Percentiles rank a stretch among this genome's conserved stretches.
These are phyloP conservation scores for Suillus subaureus DNA, from an alignment of 768 basidiomycete genomes.

Conservation along the genomic window DNA sequence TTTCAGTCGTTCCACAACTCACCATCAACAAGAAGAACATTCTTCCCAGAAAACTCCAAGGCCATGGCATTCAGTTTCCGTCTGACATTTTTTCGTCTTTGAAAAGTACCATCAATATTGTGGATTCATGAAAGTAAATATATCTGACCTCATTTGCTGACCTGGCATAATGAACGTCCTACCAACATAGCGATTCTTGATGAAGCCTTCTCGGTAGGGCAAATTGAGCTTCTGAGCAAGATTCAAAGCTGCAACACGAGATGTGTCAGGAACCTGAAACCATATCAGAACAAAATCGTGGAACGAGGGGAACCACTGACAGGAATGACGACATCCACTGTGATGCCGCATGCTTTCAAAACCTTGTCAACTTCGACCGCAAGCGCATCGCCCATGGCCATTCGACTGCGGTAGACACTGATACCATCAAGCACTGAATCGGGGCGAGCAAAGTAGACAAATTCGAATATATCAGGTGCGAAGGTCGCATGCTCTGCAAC, in stretches of 20 bases:
- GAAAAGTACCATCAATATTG: slow-evolving; percentile 9
- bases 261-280: slow-evolving; percentile 88
- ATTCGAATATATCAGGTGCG: slow-evolving; percentile 98
- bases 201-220: slow-evolving; percentile 97
- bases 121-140: background rate
- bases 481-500: slow-evolving; percentile 73
- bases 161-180: slow-evolving; percentile 99
- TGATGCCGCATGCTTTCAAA: slow-evolving; percentile 63
- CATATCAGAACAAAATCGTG: background rate
- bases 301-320: slow-evolving; percentile 41
- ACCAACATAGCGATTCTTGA: slow-evolving; percentile 98
- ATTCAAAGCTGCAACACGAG: slow-evolving; percentile 93
- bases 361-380: slow-evolving; percentile 84
- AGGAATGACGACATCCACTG: slow-evolving; percentile 96
- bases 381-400: slow-evolving; percentile 98
- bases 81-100: slow-evolving; percentile 89
- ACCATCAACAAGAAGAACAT: slow-evolving; percentile 96
- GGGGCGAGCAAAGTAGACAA: slow-evolving; percentile 96
- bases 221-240: slow-evolving; percentile 86
- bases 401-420: slow-evolving; percentile 95
- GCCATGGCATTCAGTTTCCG: slow-evolving; percentile 99
- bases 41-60: slow-evolving; percentile 89
- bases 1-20: slow-evolving; percentile 20
- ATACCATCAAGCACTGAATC: slow-evolving; percentile 98
- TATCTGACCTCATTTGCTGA: slow-evolving; percentile 81